Evolutionary conservation across 2,329 filamentous ascomycete genomes (phyloP).

Genomic region (Pseudocercospora crystallina): DNA sequence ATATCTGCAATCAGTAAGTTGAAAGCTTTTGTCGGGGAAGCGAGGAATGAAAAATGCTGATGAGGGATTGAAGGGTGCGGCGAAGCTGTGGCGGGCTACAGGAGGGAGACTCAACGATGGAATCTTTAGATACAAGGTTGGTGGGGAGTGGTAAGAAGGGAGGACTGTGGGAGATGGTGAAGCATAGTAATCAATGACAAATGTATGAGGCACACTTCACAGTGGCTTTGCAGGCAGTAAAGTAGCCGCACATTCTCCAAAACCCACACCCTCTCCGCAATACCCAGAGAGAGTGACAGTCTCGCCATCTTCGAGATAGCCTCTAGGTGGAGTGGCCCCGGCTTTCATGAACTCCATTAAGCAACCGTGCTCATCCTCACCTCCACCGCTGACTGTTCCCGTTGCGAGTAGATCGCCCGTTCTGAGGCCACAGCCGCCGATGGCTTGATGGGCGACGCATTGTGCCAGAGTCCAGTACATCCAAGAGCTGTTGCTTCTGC

Average conservation of each 20-base stretch:
- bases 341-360: constrained; percentile 42
- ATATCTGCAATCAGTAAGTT: constrained; percentile 47
- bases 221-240: constrained; percentile 32
- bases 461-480: constrained; percentile 47
- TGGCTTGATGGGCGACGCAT: constrained; percentile 43
- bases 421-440: constrained; percentile 41
- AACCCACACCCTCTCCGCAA: constrained; percentile 40
- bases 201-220: not conserved
- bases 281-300: constrained; percentile 39
- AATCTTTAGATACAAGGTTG: constrained; percentile 54
- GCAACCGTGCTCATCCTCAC: constrained; percentile 41
- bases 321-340: constrained; percentile 35
- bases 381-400: constrained; percentile 42
- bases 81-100: constrained; percentile 52
- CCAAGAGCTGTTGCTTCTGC: constrained; percentile 33
- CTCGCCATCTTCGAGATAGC: constrained; percentile 44
- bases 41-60: constrained; percentile 8
- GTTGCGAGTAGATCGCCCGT: constrained; percentile 45
- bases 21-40: constrained; percentile 24
- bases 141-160: constrained; percentile 48
- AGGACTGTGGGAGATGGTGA: not conserved
- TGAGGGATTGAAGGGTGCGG: constrained; percentile 35
- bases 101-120: constrained; percentile 50
- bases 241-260: constrained; percentile 42
- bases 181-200: not conserved